Conservation (phyloP, 805 yeast genomes). For the Kodamaea leandrae region DNA sequence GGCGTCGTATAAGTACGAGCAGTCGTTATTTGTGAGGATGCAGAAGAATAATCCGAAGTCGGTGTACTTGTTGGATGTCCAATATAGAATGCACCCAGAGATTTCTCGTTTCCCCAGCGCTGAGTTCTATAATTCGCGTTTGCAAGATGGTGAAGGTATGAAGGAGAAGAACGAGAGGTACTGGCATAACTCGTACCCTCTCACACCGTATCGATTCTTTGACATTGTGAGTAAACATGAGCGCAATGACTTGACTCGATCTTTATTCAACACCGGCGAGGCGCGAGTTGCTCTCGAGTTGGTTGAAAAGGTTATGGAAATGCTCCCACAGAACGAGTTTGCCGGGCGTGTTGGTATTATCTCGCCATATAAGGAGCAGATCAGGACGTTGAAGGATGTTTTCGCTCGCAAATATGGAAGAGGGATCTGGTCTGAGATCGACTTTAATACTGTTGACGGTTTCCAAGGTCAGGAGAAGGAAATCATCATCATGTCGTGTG, state of each 20-base stretch:
- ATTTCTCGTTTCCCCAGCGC: constrained; percentile 84
- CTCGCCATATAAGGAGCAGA: constrained; percentile 93
- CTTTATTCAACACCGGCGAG: constrained; percentile 69
- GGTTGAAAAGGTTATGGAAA: constrained; percentile 47
- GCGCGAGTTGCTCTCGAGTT: constrained; percentile 72
- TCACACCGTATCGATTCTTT: constrained; percentile 78
- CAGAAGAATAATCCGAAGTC: constrained; percentile 60
- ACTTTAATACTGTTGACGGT: constrained; percentile 95
- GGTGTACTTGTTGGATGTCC: constrained; percentile 78
- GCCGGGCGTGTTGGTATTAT: constrained; percentile 81
- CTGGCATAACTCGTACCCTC: constrained; percentile 65
- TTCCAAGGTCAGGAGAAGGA: constrained; percentile 97
- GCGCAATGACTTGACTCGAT: constrained; percentile 61
- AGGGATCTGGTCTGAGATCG: constrained; percentile 61
- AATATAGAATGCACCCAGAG: constrained; percentile 93
- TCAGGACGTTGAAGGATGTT: constrained; percentile 51
- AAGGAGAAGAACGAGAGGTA: constrained; percentile 53
- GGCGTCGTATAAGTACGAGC: constrained; percentile 75
- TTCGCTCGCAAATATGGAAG: constrained; percentile 65
- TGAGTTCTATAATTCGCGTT: constrained; percentile 71
- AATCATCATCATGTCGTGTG: constrained; percentile 91
- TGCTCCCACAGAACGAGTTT: constrained; percentile 53
- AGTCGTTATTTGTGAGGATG: constrained; percentile 92
- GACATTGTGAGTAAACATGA: constrained; percentile 63
- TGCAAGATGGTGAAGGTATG: constrained; percentile 81